Percentiles rank a stretch among this genome's conserved stretches.
Conservation (phyloP, 345 rosid genomes). For the Rhodamnia argentea region DNA sequence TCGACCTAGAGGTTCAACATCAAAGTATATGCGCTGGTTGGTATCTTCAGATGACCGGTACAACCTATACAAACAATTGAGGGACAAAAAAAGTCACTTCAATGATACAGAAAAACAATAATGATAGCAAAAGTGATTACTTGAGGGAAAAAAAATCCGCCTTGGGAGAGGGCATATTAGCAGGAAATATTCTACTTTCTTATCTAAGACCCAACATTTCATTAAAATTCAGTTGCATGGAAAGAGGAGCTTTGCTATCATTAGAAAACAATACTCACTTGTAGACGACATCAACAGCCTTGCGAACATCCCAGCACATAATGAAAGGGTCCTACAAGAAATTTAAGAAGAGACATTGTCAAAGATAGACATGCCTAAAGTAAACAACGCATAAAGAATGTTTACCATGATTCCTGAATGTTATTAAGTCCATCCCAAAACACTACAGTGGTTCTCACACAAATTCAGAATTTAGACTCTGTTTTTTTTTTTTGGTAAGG, state of each 20-base stretch:
- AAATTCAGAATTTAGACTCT: no score
- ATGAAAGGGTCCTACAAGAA: no score
- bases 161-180: background rate
- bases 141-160: background rate
- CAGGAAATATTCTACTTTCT: background rate
- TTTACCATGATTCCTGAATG: no score
- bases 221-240: background rate
- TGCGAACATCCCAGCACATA: no score
- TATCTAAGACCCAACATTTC: background rate
- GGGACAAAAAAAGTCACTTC: background rate
- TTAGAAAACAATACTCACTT: conserved; percentile 52
- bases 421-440: no score
- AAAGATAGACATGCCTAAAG: no score
- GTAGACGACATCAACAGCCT: conserved; percentile 79
- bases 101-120: background rate
- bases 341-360: no score
- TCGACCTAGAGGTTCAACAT: conserved; percentile 67
- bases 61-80: conserved; percentile 30
- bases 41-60: conserved; percentile 79
- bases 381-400: no score
- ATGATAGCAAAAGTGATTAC: background rate
- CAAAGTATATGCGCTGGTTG: conserved; percentile 87
- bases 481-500: no score
- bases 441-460: no score
- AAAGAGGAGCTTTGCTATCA: background rate